These are phyloP conservation scores for Myriosclerotinia curreyana DNA, from an alignment of 2,329 filamentous ascomycete genomes.

Conservation along the genomic window DNA sequence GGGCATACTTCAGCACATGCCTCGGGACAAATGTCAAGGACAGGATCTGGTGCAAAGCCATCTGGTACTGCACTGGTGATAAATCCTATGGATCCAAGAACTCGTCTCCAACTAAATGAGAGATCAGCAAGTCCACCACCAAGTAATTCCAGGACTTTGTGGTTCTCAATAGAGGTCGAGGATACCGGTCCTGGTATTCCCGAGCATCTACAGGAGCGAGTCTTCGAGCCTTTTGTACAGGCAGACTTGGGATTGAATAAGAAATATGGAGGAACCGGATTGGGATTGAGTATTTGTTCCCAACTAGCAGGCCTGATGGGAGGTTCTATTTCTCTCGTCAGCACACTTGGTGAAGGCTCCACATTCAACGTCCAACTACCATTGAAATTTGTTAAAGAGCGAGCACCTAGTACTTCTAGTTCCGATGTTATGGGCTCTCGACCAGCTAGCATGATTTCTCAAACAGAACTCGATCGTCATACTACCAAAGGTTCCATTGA, in stretches of 20 bases:
- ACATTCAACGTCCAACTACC: slow-evolving; percentile 83
- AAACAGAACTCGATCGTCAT: slow-evolving; percentile 17
- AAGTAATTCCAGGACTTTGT: slow-evolving; percentile 58
- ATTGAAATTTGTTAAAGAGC: slow-evolving; percentile 47
- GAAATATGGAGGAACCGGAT: slow-evolving; percentile 83
- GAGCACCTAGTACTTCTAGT: slow-evolving; percentile 30
- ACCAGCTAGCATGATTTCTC: slow-evolving; percentile 26
- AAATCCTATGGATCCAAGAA: slow-evolving; percentile 54
- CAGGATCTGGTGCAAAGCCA: slow-evolving; percentile 36
- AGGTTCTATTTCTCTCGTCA: slow-evolving; percentile 69
- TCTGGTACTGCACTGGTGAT: slow-evolving; percentile 56
- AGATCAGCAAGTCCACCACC: slow-evolving; percentile 60
- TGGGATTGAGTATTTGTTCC: slow-evolving; percentile 85
- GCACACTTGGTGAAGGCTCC: slow-evolving; percentile 69
- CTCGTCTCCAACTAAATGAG: slow-evolving; percentile 45
- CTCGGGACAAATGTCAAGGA: slow-evolving; percentile 44
- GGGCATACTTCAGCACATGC: slow-evolving; percentile 7
- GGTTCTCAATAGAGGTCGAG: slow-evolving; percentile 85
- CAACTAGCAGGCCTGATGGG: slow-evolving; percentile 83
- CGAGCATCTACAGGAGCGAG: slow-evolving; percentile 69
- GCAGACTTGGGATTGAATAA: slow-evolving; percentile 87
- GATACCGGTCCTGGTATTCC: slow-evolving; percentile 87
- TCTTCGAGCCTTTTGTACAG: slow-evolving; percentile 94
- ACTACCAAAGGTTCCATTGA: slow-evolving; percentile 17
- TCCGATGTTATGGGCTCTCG: slow-evolving; percentile 36